These are phyloP conservation scores for Calocera cornea DNA, from an alignment of 768 basidiomycete genomes.

Conservation along the genomic window DNA sequence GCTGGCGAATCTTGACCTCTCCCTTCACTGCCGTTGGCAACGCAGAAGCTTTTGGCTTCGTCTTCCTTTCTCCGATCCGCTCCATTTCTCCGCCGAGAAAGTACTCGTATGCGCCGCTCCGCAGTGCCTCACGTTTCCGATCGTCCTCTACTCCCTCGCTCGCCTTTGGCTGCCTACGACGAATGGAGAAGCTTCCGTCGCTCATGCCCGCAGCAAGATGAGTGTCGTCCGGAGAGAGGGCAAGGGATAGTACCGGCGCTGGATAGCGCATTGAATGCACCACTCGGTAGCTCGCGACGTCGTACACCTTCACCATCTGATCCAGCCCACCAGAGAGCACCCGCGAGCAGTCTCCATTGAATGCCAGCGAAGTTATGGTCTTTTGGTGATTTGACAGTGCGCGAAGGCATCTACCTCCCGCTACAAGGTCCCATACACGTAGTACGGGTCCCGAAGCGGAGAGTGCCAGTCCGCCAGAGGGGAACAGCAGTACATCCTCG, in stretches of 20 bases:
- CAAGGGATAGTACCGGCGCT: conserved; percentile 77
- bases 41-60: conserved; percentile 34
- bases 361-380: conserved; percentile 79
- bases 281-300: conserved; percentile 84
- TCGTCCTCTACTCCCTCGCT: conserved; percentile 34
- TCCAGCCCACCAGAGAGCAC: conserved; percentile 85
- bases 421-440: conserved; percentile 88
- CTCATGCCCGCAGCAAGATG: conserved; percentile 97
- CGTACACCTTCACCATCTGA: conserved; percentile 98
- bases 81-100: conserved; percentile 46
- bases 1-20: conserved; percentile 66
- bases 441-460: conserved; percentile 87
- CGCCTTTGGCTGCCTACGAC: conserved; percentile 66
- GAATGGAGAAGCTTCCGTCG: conserved; percentile 95
- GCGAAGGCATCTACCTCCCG: conserved; percentile 74
- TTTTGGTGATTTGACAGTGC: conserved; percentile 98
- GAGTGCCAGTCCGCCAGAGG: conserved; percentile 71
- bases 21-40: conserved; percentile 43
- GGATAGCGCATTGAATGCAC: conserved; percentile 98
- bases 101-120: conserved; percentile 50
- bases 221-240: conserved; percentile 93
- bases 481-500: conserved; percentile 86
- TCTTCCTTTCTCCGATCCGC: conserved; percentile 39
- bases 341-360: conserved; percentile 60
- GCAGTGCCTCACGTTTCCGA: conserved; percentile 30